A percentile compares a stretch with the other conserved stretches of the same genome.
Evolutionary conservation across 352 stramenopile species (phyloP).

Genomic region (Globisporangium paroecandrum): DNA sequence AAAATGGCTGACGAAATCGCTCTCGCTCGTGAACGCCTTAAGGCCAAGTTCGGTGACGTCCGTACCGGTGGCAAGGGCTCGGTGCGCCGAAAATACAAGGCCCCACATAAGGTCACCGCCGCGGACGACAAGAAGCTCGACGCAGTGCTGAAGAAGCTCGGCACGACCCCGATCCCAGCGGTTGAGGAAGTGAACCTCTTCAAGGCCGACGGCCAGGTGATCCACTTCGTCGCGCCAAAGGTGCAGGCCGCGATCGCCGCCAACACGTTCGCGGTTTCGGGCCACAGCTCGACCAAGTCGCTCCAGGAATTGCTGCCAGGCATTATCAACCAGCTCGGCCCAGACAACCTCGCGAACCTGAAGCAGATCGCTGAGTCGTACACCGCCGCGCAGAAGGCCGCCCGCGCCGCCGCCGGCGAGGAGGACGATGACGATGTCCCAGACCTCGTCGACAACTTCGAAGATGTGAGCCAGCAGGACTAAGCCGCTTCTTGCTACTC

Average conservation of each 20-base stretch:
- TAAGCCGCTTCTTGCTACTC: conserved; percentile 31
- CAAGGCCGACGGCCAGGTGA: conserved; percentile 98
- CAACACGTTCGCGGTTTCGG: conserved; percentile 98
- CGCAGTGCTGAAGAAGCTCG: conserved; percentile 97
- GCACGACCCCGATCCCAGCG: conserved; percentile 96
- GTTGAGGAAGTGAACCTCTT: conserved; percentile 99
- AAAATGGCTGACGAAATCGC: conserved; percentile 88
- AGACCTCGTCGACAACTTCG: conserved; percentile 98
- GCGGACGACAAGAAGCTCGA: conserved; percentile 98
- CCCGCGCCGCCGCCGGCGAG: conserved; percentile 74
- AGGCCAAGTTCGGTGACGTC: conserved; percentile 83
- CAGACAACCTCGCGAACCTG: conserved; percentile 95
- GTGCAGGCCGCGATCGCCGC: conserved; percentile 96
- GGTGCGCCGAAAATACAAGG: conserved; percentile 96
- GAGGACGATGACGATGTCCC: conserved; percentile 96
- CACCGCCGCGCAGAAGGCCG: conserved; percentile 73
- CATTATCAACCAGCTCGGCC: conserved; percentile 98
- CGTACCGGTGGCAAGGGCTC: conserved; percentile 95
- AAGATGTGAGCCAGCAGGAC: conserved; percentile 93
- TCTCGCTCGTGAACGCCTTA: conserved; percentile 83
- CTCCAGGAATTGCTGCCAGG: conserved; percentile 97
- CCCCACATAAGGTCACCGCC: conserved; percentile 88
- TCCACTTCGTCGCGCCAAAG: conserved; percentile 98
- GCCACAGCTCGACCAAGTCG: conserved; percentile 94
- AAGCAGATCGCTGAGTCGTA: conserved; percentile 92